Conservation (phyloP, 2,329 filamentous ascomycete species). For the Paecilomyces variotii region DNA sequence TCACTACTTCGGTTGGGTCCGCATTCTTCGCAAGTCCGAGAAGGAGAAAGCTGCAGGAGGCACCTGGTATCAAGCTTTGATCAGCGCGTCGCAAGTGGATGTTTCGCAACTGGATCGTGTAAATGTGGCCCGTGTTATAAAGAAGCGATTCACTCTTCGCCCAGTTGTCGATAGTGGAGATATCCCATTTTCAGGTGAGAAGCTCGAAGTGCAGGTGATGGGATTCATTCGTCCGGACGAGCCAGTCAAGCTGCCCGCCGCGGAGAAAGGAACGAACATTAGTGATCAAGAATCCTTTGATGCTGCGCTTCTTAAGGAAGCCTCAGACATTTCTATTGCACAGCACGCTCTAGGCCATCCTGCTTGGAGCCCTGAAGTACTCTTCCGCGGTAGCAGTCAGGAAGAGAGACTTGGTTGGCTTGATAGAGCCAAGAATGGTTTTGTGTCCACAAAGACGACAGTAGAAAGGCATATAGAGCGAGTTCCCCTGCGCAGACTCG, state of each 20-base stretch:
- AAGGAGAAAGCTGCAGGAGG: slow-evolving; percentile 25
- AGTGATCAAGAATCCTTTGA: slow-evolving; percentile 27
- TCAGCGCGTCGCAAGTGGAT: slow-evolving; percentile 45
- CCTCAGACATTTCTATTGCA: slow-evolving; percentile 30
- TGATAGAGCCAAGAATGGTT: slow-evolving; percentile 20
- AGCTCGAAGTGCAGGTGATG: slow-evolving; percentile 53
- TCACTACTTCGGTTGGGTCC: slow-evolving; percentile 59
- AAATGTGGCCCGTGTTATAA: slow-evolving; percentile 42
- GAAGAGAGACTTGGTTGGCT: background rate
- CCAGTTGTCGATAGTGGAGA: slow-evolving; percentile 18
- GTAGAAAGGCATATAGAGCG: slow-evolving; percentile 43
- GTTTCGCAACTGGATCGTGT: slow-evolving; percentile 37
- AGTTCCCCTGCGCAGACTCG: slow-evolving; percentile 47
- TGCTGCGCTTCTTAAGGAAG: slow-evolving; percentile 29
- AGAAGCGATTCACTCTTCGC: slow-evolving; percentile 37
- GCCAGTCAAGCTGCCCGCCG: slow-evolving; percentile 10
- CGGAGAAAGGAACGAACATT: slow-evolving; percentile 19
- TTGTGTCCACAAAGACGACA: slow-evolving; percentile 37
- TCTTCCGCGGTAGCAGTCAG: background rate
- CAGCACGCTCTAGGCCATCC: slow-evolving; percentile 30
- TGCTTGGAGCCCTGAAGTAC: slow-evolving; percentile 29
- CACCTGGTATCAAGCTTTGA: slow-evolving; percentile 52
- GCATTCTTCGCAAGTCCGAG: slow-evolving; percentile 25
- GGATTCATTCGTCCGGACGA: slow-evolving; percentile 35
- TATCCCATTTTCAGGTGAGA: slow-evolving; percentile 11